Conservation (phyloP, 805 yeast genomes). For the Wickerhamiella cacticola region DNA sequence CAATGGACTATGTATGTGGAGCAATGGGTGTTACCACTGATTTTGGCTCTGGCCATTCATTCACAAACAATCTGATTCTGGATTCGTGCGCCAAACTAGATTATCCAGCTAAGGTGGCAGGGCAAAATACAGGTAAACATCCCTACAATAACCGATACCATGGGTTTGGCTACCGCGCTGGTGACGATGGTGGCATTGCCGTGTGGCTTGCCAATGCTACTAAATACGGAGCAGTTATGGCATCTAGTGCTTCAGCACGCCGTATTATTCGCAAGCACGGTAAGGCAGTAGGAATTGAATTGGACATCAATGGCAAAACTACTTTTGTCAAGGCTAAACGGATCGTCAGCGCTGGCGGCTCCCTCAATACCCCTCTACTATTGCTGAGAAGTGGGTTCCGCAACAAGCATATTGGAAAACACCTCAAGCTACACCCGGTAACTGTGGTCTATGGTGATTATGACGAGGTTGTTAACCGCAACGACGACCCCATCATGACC, state of each 20-base stretch:
- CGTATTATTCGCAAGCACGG: slow-evolving; percentile 34
- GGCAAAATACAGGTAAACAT: slow-evolving; percentile 36
- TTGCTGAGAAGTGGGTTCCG: slow-evolving; percentile 39
- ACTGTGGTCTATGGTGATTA: slow-evolving; percentile 34
- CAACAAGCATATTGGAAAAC: slow-evolving; percentile 40
- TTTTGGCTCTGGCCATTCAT: slow-evolving; percentile 32
- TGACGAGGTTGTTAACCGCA: slow-evolving; percentile 32
- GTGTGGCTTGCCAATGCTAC: slow-evolving; percentile 42
- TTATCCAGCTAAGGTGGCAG: slow-evolving; percentile 32
- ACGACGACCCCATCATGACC: slow-evolving; percentile 39
- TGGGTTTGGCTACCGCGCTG: slow-evolving; percentile 39
- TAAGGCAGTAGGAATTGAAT: slow-evolving; percentile 36
- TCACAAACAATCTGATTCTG: slow-evolving; percentile 34
- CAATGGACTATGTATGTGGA: slow-evolving; percentile 36
- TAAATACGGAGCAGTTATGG: slow-evolving; percentile 35
- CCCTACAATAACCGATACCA: slow-evolving; percentile 39
- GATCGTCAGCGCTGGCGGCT: slow-evolving; percentile 37
- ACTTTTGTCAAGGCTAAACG: slow-evolving; percentile 33
- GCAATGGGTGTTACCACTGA: slow-evolving; percentile 39
- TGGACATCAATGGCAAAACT: slow-evolving; percentile 26
- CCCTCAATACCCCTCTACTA: slow-evolving; percentile 39
- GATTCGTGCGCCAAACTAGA: slow-evolving; percentile 38
- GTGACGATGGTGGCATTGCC: slow-evolving; percentile 40
- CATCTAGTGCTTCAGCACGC: slow-evolving; percentile 36
- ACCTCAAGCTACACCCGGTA: slow-evolving; percentile 43